Conservation (phyloP, 1,284 basidiomycete genomes). For the Moniliophthora roreri region DNA sequence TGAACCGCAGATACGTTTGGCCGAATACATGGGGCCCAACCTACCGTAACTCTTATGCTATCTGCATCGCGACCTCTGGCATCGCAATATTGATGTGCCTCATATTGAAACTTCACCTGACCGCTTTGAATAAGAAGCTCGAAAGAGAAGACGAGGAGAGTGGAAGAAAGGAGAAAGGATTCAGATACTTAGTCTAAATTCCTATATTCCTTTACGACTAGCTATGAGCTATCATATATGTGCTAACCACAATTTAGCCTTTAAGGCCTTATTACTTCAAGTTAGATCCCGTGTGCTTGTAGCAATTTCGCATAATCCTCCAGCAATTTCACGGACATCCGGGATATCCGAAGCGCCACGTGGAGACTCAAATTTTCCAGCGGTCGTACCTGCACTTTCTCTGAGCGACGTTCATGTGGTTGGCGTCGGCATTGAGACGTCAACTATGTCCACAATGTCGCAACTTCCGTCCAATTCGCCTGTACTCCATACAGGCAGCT, state of each 20-base stretch:
- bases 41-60: conserved; percentile 38
- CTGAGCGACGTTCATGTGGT: not conserved
- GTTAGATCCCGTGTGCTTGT: no score
- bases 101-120: conserved; percentile 39
- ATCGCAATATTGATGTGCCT: conserved; percentile 48
- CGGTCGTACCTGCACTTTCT: not conserved
- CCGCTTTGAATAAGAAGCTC: conserved; percentile 29
- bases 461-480: not conserved
- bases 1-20: conserved; percentile 36
- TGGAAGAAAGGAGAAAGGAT: conserved; percentile 30
- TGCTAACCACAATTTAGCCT: no score
- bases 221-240: no score
- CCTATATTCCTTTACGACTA: not conserved
- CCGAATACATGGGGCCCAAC: conserved; percentile 40
- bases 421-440: conserved; percentile 2
- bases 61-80: conserved; percentile 45
- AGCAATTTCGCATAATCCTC: no score
- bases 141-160: conserved; percentile 31
- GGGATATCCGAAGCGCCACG: no score
- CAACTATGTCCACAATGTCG: not conserved
- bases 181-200: conserved; percentile 36
- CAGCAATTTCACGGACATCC: no score
- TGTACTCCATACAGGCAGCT: not conserved
- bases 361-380: not conserved
- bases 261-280: no score